Evolutionary conservation across 2,329 filamentous ascomycete genomes (phyloP), one percentile per base, ranked within the genome.

Genomic region (Pseudocercospora macadamiae): DNA sequence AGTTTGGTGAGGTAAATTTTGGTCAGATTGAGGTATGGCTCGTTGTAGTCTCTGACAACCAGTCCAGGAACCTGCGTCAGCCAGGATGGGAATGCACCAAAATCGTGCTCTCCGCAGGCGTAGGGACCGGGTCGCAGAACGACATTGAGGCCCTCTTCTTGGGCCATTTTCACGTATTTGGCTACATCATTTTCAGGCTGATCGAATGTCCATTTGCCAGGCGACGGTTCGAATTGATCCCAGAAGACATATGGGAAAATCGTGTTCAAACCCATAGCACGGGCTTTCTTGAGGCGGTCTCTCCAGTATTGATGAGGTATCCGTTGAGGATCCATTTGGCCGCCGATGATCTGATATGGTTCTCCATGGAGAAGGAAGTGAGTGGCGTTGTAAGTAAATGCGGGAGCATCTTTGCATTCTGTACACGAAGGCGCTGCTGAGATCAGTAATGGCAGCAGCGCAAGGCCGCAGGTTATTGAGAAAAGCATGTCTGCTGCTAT

Each of bases 201-300:
- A 3, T 68, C 72, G 3, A 67, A 72, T 26, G 70, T 63, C 76
- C 78, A 82, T 10, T 62, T 48, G 0, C 77, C 79, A 6, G 65
- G 75, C 0, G 58, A 62, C 3, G 77, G 77, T 64, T 82, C 78
- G 1, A 82, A 67, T 3, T 79, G 63, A 64, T 83, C 78, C 81
- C 81, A 83, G 65, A 77, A 82, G 3, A 82, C 70, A 64, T 82
- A 83, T 37, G 74, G 76, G 61, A 82, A 81, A 45, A 82, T 78
- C 0, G 79, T 82, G 59, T 82, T 82, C 0, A 82, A 59, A 0
- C 80, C 79, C 78, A 82, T 80, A 1, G 78, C 75, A 8, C 74
- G 68, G 8, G 77, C 80, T 51, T 76, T 79, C 19, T 66, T 57
- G 0, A 82, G 66, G 8, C 80, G 74, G 44, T 82, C 75, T 14